A percentile compares a stretch with the other conserved stretches of the same genome.
Evolutionary conservation across 768 basidiomycete species (phyloP).

Genomic region (Xanthoconium purpureum): DNA sequence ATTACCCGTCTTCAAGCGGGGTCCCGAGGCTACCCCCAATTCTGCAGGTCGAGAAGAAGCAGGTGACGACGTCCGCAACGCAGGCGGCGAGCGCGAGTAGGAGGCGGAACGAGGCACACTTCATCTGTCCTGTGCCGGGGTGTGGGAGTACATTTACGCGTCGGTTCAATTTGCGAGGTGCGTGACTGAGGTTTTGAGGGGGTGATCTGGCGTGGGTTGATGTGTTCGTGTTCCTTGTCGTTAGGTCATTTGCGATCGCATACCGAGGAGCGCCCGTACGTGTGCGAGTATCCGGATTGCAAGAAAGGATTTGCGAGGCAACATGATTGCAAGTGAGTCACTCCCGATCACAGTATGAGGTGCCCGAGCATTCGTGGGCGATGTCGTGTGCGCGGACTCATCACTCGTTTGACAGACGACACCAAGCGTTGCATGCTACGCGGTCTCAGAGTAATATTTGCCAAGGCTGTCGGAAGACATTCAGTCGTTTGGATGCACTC

Average conservation of each 20-base stretch:
- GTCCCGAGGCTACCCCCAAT: slow-evolving; percentile 74
- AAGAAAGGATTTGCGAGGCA: slow-evolving; percentile 93
- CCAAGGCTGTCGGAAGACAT: slow-evolving; percentile 90
- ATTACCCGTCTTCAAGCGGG: slow-evolving; percentile 30
- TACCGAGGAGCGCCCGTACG: slow-evolving; percentile 92
- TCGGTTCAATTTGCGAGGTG: slow-evolving; percentile 84
- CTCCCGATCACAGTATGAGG: slow-evolving; percentile 6
- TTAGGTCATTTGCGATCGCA: slow-evolving; percentile 91
- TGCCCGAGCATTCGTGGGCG: neutral
- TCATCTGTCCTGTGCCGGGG: slow-evolving; percentile 90
- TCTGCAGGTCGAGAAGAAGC: slow-evolving; percentile 88
- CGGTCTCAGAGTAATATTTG: slow-evolving; percentile 85
- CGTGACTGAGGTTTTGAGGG: slow-evolving; percentile 9
- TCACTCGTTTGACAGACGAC: slow-evolving; percentile 51
- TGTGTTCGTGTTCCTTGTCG: neutral
- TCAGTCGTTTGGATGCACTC: slow-evolving; percentile 89
- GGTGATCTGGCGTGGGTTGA: slow-evolving; percentile 8
- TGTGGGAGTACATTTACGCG: slow-evolving; percentile 98
- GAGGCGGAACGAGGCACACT: slow-evolving; percentile 86
- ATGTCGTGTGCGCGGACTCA: slow-evolving; percentile 3
- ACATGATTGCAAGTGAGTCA: slow-evolving; percentile 91
- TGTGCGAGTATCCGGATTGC: slow-evolving; percentile 92
- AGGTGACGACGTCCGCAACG: slow-evolving; percentile 92
- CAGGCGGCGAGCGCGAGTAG: slow-evolving; percentile 89
- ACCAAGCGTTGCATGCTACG: slow-evolving; percentile 84